Evolutionary conservation across 2,329 filamentous ascomycete species (phyloP).

Genomic region (Celoporthe dispersa): DNA sequence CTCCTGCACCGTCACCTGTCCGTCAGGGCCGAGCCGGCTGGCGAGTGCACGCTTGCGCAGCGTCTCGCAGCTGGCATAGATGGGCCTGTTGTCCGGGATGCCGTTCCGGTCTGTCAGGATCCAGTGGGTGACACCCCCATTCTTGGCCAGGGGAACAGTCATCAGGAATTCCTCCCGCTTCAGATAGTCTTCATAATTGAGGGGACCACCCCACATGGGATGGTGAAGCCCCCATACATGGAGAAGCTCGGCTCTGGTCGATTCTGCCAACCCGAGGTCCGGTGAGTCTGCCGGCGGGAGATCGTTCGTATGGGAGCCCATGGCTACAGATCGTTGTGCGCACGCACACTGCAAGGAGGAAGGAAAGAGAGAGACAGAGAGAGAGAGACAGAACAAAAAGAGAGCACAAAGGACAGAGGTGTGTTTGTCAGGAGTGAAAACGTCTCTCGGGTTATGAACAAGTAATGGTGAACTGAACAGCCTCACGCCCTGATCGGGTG

Average conservation of each 20-base stretch:
- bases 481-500: slow-evolving; percentile 11
- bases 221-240: slow-evolving; percentile 62
- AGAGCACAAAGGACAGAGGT: background rate
- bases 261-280: slow-evolving; percentile 55
- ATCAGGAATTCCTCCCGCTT: slow-evolving; percentile 62
- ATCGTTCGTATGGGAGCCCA: slow-evolving; percentile 39
- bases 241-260: slow-evolving; percentile 59
- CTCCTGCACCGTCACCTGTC: slow-evolving; percentile 51
- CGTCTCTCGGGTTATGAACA: background rate
- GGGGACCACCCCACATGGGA: slow-evolving; percentile 63
- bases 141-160: slow-evolving; percentile 59
- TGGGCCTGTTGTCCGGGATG: slow-evolving; percentile 49
- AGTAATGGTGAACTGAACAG: background rate
- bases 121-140: slow-evolving; percentile 68
- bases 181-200: slow-evolving; percentile 61
- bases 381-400: background rate
- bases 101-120: slow-evolving; percentile 58
- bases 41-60: slow-evolving; percentile 63
- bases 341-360: slow-evolving; percentile 2
- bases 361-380: background rate
- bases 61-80: slow-evolving; percentile 68
- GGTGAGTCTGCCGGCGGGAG: slow-evolving; percentile 43
- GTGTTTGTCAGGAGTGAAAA: background rate
- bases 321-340: slow-evolving; percentile 28
- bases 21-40: slow-evolving; percentile 40